These are phyloP conservation scores for Cajanus cajan DNA, from an alignment of 306 rosid species.

Conservation along the genomic window DNA sequence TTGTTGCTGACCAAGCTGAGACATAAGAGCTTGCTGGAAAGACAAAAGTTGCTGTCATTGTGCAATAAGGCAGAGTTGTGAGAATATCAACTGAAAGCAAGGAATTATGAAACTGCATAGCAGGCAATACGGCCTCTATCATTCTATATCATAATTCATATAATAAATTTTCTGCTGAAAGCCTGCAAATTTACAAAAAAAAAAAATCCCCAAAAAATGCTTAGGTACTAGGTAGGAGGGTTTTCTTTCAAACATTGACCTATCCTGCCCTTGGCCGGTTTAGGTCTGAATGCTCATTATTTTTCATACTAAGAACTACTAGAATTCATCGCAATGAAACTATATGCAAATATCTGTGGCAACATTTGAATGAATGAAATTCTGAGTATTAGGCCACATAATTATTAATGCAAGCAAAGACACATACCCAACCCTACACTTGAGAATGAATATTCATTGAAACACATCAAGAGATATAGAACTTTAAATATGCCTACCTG, in stretches of 20 bases:
- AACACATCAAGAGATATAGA: slow-evolving; percentile 21
- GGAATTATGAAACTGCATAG: slow-evolving; percentile 9
- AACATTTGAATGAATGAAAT: not conserved
- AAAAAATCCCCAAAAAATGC: not conserved
- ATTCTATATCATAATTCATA: not conserved
- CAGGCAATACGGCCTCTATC: not conserved
- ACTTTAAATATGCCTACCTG: slow-evolving; percentile 54
- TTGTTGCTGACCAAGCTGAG: slow-evolving; percentile 62
- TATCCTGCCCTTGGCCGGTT: not conserved
- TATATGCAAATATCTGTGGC: not conserved
- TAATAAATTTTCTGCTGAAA: not conserved
- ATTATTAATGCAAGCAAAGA: not conserved
- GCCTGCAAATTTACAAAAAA: not conserved
- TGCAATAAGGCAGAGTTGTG: not conserved
- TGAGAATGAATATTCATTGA: not conserved
- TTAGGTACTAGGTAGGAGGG: not conserved
- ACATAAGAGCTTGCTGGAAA: slow-evolving; percentile 61
- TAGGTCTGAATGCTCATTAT: not conserved
- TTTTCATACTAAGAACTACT: slow-evolving; percentile 13
- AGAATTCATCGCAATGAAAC: slow-evolving; percentile 5
- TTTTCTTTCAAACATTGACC: slow-evolving; percentile 11
- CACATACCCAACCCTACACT: not conserved
- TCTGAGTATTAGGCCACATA: slow-evolving; percentile 9
- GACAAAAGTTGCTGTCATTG: slow-evolving; percentile 59
- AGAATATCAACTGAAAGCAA: slow-evolving; percentile 12